Evolutionary conservation across 257 asterid species (phyloP).

Genomic region (Nicotiana knightiana): DNA sequence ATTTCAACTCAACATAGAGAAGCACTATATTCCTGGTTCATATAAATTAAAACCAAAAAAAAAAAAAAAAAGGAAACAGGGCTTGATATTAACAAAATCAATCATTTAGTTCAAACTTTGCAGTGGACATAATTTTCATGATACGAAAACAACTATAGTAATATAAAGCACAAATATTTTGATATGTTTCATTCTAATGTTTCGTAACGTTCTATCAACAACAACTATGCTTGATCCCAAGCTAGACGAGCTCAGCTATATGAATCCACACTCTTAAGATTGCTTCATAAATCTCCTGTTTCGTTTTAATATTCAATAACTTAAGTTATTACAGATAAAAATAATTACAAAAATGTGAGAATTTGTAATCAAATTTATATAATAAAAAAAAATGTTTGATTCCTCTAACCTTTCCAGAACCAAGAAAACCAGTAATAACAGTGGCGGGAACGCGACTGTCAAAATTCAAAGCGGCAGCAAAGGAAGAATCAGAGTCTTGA

Average conservation of each 20-base stretch:
- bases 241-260: not conserved
- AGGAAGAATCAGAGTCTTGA: slow-evolving; percentile 49
- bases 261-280: not conserved
- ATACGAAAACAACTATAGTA: not conserved
- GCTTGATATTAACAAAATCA: not conserved
- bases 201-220: not conserved
- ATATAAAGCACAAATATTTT: not conserved
- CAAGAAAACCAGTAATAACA: slow-evolving; percentile 86
- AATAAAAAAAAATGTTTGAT: not conserved
- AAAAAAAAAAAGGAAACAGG: not conserved
- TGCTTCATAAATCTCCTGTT: not conserved
- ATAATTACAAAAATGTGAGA: not conserved
- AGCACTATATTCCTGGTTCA: not conserved
- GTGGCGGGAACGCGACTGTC: slow-evolving; percentile 85
- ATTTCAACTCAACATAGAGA: not conserved
- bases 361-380: too few species aligned
- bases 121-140: not conserved
- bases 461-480: slow-evolving; percentile 57
- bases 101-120: not conserved
- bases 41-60: not conserved
- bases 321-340: not conserved
- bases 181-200: not conserved
- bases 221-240: not conserved
- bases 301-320: not conserved
- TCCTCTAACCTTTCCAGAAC: slow-evolving; percentile 77